phyloP scores from a whole-genome alignment of 352 stramenopile species.

The Phytophthora niederhauseri region DNA sequence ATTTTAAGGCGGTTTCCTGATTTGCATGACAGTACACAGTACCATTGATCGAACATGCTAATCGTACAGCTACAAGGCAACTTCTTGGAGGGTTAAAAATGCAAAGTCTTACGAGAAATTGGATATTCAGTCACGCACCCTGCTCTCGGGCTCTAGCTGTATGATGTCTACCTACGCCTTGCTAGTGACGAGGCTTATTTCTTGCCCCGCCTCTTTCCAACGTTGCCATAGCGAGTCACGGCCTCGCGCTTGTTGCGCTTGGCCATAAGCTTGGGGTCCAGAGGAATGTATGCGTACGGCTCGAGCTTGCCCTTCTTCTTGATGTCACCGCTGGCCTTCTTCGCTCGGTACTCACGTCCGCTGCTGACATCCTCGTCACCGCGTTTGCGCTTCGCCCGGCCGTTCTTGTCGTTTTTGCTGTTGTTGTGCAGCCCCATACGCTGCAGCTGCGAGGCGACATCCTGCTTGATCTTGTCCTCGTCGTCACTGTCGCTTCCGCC shows the following conservation, averaged over 20 bases:
- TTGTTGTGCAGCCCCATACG: slow-evolving; percentile 79
- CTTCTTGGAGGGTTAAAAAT: background rate
- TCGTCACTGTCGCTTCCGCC: slow-evolving; percentile 60
- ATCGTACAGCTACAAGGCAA: no score
- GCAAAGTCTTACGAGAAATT: slow-evolving; percentile 23
- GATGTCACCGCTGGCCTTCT: slow-evolving; percentile 96
- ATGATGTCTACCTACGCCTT: slow-evolving; percentile 37
- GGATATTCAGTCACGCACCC: slow-evolving; percentile 37
- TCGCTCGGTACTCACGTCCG: slow-evolving; percentile 94
- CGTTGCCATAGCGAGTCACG: slow-evolving; percentile 76
- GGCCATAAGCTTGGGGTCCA: slow-evolving; percentile 96
- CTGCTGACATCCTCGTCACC: slow-evolving; percentile 59
- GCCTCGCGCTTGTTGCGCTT: slow-evolving; percentile 88
- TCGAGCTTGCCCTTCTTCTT: slow-evolving; percentile 98
- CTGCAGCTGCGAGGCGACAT: slow-evolving; percentile 81
- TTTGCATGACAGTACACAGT: no score
- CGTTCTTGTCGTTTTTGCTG: slow-evolving; percentile 30
- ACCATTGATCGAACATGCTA: no score
- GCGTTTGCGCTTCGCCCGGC: slow-evolving; percentile 59
- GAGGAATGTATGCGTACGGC: slow-evolving; percentile 97
- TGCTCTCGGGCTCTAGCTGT: slow-evolving; percentile 30
- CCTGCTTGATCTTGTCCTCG: slow-evolving; percentile 83
- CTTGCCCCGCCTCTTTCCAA: slow-evolving; percentile 77
- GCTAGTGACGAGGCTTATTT: slow-evolving; percentile 30
- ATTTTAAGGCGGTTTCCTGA: no score